A percentile compares a stretch with the other conserved stretches of the same genome.
These are phyloP conservation scores for Russula earlei DNA, from an alignment of 768 basidiomycete genomes.

Conservation along the genomic window DNA sequence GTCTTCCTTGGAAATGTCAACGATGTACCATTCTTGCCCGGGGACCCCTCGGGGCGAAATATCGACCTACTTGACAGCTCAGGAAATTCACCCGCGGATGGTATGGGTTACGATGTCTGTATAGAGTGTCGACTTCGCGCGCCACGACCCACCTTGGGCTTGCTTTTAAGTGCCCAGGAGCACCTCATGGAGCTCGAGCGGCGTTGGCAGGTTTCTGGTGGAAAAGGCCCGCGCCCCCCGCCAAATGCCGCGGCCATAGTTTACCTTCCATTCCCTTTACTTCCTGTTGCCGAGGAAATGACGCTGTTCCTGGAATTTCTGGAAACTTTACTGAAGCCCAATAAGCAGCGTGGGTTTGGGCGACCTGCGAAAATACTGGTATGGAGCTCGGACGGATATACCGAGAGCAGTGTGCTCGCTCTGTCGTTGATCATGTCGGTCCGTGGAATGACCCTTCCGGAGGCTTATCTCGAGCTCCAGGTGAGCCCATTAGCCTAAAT, in stretches of 20 bases:
- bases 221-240: conserved; percentile 51
- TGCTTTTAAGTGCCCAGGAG: conserved; percentile 67
- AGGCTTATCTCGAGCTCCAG: conserved; percentile 90
- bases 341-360: conserved; percentile 19
- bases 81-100: conserved; percentile 38
- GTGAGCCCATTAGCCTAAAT: conserved; percentile 21
- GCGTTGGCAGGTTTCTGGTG: conserved; percentile 36
- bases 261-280: conserved; percentile 64
- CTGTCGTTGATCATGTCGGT: conserved; percentile 80
- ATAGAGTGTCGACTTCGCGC: conserved; percentile 82
- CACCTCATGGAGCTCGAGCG: conserved; percentile 57
- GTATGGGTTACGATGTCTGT: conserved; percentile 73
- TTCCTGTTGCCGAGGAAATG: conserved; percentile 48
- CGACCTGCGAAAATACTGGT: conserved; percentile 66
- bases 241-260: conserved; percentile 64
- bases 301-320: conserved; percentile 59
- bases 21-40: conserved; percentile 48
- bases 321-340: conserved; percentile 52
- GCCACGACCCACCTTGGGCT: conserved; percentile 56
- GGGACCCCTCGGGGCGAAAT: background rate
- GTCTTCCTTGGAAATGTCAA: conserved; percentile 76
- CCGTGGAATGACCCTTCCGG: conserved; percentile 58
- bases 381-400: conserved; percentile 84
- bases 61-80: conserved; percentile 30
- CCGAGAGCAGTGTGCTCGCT: conserved; percentile 84